Conservation (phyloP, 257 asterid species). For the Avicennia marina region DNA sequence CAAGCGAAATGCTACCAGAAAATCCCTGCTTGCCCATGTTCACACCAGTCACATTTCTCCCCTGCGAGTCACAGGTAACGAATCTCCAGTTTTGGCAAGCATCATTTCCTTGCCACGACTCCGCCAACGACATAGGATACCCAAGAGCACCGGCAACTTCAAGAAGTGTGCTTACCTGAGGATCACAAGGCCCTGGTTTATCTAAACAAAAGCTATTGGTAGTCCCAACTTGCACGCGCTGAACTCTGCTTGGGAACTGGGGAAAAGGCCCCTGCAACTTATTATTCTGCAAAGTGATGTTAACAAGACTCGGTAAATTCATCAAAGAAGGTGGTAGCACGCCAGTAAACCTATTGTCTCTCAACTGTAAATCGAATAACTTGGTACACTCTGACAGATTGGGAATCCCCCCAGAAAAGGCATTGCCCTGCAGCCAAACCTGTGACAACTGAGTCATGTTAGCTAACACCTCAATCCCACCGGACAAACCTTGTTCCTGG, state of each 20-base stretch:
- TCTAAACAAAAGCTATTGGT: slow-evolving; percentile 64
- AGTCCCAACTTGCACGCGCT: slow-evolving; percentile 12
- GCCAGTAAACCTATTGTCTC: slow-evolving; percentile 80
- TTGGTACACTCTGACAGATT: slow-evolving; percentile 64
- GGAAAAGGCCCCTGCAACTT: slow-evolving; percentile 78
- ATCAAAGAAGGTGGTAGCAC: slow-evolving; percentile 54
- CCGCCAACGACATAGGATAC: slow-evolving; percentile 66
- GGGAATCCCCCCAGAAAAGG: slow-evolving; percentile 74
- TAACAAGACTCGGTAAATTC: slow-evolving; percentile 42
- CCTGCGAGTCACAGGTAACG: slow-evolving; percentile 56
- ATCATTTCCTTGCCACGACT: slow-evolving; percentile 72
- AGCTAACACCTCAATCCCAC: slow-evolving; percentile 52
- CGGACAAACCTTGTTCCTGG: slow-evolving; percentile 57
- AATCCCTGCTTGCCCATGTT: slow-evolving; percentile 49
- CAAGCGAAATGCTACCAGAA: slow-evolving; percentile 70
- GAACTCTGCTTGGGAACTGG: slow-evolving; percentile 30
- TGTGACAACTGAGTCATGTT: slow-evolving; percentile 59
- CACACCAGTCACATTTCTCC: slow-evolving; percentile 52
- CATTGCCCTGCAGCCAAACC: slow-evolving; percentile 80
- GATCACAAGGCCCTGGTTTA: slow-evolving; percentile 76
- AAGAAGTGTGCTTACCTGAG: slow-evolving; percentile 70
- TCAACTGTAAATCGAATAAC: slow-evolving; percentile 70
- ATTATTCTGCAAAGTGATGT: slow-evolving; percentile 63
- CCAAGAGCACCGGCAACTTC: slow-evolving; percentile 71
- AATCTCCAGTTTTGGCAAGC: slow-evolving; percentile 66